phyloP scores from a whole-genome alignment of 75 land plant genomes.

The Pseudotsuga menziesii region DNA sequence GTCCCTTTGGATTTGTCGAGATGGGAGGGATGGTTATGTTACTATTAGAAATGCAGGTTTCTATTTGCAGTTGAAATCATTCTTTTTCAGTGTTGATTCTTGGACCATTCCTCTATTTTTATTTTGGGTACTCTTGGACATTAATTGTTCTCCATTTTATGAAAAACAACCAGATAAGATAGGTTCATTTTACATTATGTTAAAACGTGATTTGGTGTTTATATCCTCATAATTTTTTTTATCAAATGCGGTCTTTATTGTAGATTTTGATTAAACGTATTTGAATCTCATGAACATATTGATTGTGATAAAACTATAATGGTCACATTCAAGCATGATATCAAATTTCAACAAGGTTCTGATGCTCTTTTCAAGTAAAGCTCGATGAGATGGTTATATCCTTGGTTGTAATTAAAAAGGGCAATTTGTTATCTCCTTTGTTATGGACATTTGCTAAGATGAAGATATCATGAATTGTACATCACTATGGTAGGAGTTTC shows the following conservation, averaged over 20 bases:
- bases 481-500: background rate
- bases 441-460: background rate
- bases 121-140: background rate
- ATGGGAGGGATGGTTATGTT: too few species aligned
- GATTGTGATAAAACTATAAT: slow-evolving; percentile 98
- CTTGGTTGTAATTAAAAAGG: background rate
- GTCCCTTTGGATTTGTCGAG: too few species aligned
- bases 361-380: slow-evolving; percentile 91
- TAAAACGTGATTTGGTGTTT: background rate
- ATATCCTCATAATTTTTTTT: background rate
- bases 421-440: background rate
- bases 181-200: background rate
- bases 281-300: slow-evolving; percentile 52
- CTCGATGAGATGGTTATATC: background rate
- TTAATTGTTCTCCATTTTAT: background rate
- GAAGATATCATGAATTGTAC: background rate
- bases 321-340: slow-evolving; percentile 97
- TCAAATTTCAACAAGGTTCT: slow-evolving; percentile 86
- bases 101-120: too few species aligned
- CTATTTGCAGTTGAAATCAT: too few species aligned
- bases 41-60: too few species aligned
- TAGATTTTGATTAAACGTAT: background rate
- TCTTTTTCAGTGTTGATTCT: too few species aligned
- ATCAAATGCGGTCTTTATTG: background rate
- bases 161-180: background rate